A percentile compares a stretch with the other conserved stretches of the same genome.
Conservation (phyloP, 2,329 filamentous ascomycete genomes). For the Triangularia verruculosa region DNA sequence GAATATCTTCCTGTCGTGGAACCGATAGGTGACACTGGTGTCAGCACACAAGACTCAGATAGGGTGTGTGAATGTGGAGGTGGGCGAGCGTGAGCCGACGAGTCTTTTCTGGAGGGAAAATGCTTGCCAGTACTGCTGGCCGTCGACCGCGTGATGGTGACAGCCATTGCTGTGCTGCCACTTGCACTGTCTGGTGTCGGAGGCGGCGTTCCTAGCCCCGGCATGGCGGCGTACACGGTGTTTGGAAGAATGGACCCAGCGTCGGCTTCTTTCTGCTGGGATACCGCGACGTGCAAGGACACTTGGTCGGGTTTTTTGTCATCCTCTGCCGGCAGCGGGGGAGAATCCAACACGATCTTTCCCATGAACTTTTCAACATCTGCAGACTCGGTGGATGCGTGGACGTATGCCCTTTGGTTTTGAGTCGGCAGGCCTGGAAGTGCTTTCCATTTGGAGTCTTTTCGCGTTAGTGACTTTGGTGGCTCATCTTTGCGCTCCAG, state of each 20-base stretch:
- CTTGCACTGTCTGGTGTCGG: slow-evolving; percentile 23
- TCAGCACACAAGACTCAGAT: not conserved
- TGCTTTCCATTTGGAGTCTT: slow-evolving; percentile 26
- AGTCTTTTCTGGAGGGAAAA: not conserved
- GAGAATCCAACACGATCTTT: not conserved
- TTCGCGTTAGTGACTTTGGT: slow-evolving; percentile 13
- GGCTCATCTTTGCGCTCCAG: not conserved
- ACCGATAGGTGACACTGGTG: not conserved
- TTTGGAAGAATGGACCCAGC: not conserved
- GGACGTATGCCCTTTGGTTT: not conserved
- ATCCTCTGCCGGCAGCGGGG: not conserved
- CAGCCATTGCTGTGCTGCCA: not conserved
- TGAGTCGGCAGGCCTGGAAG: slow-evolving; percentile 18
- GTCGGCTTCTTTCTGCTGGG: not conserved
- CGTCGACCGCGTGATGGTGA: not conserved
- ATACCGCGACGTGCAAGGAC: no score
- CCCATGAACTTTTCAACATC: slow-evolving; percentile 1
- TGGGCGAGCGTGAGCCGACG: not conserved
- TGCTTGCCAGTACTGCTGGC: not conserved
- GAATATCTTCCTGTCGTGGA: slow-evolving; percentile 3
- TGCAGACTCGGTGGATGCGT: not conserved
- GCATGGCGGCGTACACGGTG: not conserved
- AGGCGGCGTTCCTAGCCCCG: slow-evolving; percentile 13
- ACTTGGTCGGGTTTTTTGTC: not conserved
- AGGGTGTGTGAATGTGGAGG: not conserved